These are phyloP conservation scores for Eucalyptus rudis DNA, from an alignment of 345 rosid species.

Conservation along the genomic window DNA sequence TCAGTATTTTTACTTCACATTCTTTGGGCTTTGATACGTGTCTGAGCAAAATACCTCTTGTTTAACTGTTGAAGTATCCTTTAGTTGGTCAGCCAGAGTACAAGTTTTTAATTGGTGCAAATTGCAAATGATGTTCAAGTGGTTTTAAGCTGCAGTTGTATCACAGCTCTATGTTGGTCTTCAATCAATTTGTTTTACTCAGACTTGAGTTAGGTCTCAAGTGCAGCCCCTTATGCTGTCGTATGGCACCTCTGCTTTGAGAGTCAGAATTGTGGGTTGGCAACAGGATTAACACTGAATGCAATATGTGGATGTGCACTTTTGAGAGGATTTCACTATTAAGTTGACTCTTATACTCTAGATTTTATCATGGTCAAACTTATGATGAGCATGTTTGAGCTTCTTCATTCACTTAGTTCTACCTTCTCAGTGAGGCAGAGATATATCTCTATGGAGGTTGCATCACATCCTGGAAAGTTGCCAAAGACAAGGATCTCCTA, in stretches of 20 bases:
- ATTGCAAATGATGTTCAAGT: background rate
- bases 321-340: background rate
- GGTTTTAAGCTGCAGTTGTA: background rate
- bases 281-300: background rate
- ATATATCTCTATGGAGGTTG: slow-evolving; percentile 85
- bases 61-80: background rate
- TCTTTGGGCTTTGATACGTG: background rate
- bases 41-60: background rate
- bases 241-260: background rate
- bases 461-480: slow-evolving; percentile 77
- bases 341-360: background rate
- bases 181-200: background rate
- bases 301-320: background rate
- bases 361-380: background rate
- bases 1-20: background rate
- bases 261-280: background rate
- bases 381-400: background rate
- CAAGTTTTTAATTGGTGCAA: background rate
- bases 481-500: slow-evolving; percentile 68
- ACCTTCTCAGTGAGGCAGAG: slow-evolving; percentile 63
- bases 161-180: background rate
- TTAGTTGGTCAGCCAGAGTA: background rate
- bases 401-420: background rate
- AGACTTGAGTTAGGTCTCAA: background rate
- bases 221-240: background rate